Percentiles rank a stretch among this genome's conserved stretches.
phyloP scores from a whole-genome alignment of 176 grass and related monocot species.

The Musa schizocarpa region DNA sequence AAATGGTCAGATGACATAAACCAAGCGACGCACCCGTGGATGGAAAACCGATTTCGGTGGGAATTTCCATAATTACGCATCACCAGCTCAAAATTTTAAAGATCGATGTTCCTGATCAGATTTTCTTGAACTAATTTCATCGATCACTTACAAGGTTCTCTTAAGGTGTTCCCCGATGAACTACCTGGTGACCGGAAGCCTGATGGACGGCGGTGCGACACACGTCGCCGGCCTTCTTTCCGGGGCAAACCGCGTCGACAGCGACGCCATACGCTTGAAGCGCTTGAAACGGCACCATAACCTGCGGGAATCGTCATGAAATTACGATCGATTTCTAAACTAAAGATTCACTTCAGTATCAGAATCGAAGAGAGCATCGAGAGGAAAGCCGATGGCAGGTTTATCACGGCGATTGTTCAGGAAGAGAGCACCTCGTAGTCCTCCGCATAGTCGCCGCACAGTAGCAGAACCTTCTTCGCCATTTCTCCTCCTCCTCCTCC shows the following conservation, averaged over 20 bases:
- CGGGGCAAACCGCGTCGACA: conserved; percentile 78
- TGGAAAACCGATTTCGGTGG: background rate
- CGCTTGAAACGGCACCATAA: conserved; percentile 90
- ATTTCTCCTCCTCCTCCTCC: conserved; percentile 25
- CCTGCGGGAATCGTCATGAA: conserved; percentile 37
- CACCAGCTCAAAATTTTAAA: background rate
- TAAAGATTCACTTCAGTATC: background rate
- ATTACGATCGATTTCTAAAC: conserved; percentile 4
- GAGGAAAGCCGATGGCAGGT: background rate
- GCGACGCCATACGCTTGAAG: conserved; percentile 77
- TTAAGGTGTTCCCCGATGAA: background rate
- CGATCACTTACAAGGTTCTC: no score
- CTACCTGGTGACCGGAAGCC: conserved; percentile 51
- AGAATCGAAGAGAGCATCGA: background rate
- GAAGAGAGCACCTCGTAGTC: conserved; percentile 61
- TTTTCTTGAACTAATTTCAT: no score
- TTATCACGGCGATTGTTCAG: background rate
- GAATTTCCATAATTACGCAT: background rate
- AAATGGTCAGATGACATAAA: background rate
- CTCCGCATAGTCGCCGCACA: conserved; percentile 91
- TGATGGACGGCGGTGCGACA: conserved; percentile 81
- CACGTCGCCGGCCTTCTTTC: conserved; percentile 75
- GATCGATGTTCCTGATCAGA: background rate
- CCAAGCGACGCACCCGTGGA: background rate
- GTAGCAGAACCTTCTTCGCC: conserved; percentile 70